phyloP scores from a whole-genome alignment of 768 basidiomycete species.

The Lepiota brunneoincarnata region DNA sequence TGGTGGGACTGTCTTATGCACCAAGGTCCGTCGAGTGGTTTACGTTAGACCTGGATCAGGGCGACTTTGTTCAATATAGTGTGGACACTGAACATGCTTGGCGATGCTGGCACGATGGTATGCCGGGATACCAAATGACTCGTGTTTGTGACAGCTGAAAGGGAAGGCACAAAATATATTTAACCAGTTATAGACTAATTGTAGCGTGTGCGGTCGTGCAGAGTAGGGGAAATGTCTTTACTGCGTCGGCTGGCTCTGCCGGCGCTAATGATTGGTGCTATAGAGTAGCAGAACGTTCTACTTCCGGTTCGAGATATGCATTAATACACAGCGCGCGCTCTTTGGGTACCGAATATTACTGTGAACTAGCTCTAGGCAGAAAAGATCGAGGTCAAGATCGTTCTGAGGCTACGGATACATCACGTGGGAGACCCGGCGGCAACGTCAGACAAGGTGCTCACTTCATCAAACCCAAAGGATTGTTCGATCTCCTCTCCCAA shows the following conservation, averaged over 20 bases:
- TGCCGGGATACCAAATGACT: too few species aligned
- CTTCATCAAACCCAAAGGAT: slow-evolving; percentile 67
- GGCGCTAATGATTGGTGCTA: too few species aligned
- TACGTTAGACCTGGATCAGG: too few species aligned
- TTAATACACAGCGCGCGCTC: slow-evolving; percentile 48
- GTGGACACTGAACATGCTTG: too few species aligned
- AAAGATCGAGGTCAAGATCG: slow-evolving; percentile 65
- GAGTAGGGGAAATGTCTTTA: neutral
- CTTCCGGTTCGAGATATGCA: slow-evolving; percentile 34
- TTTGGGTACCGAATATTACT: slow-evolving; percentile 56
- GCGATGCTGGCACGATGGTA: too few species aligned
- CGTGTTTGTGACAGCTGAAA: too few species aligned
- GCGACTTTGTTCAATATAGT: too few species aligned
- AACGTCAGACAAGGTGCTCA: slow-evolving; percentile 21
- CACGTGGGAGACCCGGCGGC: neutral
- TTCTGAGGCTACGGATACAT: slow-evolving; percentile 35
- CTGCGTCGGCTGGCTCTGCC: neutral
- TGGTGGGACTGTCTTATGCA: too few species aligned
- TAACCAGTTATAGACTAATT: too few species aligned
- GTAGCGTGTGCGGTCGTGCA: too few species aligned
- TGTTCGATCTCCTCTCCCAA: slow-evolving; percentile 72
- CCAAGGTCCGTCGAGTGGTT: too few species aligned
- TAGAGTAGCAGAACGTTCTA: slow-evolving; percentile 7
- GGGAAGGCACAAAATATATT: too few species aligned
- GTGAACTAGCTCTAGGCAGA: slow-evolving; percentile 55